phyloP scores from a whole-genome alignment of 202 grass and related monocot genomes.

The Dendrocalamus latiflorus region DNA sequence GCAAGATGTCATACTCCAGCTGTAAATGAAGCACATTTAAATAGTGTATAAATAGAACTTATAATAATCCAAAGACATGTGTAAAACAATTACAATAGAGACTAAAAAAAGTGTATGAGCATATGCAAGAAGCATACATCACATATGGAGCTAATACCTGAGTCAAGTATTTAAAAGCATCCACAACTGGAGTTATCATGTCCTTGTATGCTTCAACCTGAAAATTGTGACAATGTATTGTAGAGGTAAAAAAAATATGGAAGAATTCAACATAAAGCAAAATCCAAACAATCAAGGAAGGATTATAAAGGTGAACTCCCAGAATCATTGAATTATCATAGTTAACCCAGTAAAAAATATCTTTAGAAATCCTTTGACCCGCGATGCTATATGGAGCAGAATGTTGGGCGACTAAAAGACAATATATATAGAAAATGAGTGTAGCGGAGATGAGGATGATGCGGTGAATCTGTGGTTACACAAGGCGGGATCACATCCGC shows the following conservation, averaged over 20 bases:
- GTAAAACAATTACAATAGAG: slow-evolving; percentile 4
- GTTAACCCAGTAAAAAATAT: neutral
- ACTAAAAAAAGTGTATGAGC: neutral
- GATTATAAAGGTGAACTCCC: neutral
- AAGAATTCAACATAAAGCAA: neutral
- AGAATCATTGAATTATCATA: neutral
- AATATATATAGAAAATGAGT: no score
- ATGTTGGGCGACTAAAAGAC: no score
- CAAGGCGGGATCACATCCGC: no score
- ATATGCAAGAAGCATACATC: slow-evolving; percentile 9
- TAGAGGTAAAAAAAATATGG: neutral
- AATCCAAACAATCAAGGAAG: neutral
- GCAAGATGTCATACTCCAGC: slow-evolving; percentile 97
- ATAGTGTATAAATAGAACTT: slow-evolving; percentile 1
- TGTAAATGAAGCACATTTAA: slow-evolving; percentile 43
- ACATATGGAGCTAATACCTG: slow-evolving; percentile 52
- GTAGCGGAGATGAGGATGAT: no score
- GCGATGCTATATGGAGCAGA: no score
- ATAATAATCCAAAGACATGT: slow-evolving; percentile 14
- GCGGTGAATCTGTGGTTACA: no score
- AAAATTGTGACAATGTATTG: slow-evolving; percentile 28
- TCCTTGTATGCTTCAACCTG: slow-evolving; percentile 99
- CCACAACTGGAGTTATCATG: slow-evolving; percentile 97
- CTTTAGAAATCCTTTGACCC: neutral
- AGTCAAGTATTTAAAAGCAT: slow-evolving; percentile 99